phyloP scores from a whole-genome alignment of 129 eudicot genomes.

The Escallonia rubra region DNA sequence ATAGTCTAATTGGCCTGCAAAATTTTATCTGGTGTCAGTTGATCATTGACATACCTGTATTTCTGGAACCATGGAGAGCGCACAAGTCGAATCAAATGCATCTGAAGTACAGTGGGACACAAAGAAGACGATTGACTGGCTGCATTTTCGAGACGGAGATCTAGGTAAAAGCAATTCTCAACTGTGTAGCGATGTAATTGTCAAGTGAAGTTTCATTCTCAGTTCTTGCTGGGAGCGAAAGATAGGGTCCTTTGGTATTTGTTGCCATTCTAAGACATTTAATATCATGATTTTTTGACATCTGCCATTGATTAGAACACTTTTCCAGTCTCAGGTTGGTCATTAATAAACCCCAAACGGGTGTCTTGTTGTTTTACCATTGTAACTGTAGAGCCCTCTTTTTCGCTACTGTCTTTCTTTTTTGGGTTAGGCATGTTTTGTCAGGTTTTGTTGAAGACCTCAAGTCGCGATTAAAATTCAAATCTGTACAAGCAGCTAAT shows the following conservation, averaged over 20 bases:
- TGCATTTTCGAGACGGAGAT: conserved; percentile 14
- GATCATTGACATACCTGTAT: background rate
- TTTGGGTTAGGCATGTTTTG: background rate
- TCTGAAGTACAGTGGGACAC: background rate
- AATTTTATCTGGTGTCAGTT: background rate
- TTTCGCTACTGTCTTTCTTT: background rate
- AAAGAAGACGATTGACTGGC: background rate
- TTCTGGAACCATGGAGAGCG: conserved; percentile 4
- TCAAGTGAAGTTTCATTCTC: background rate
- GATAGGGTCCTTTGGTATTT: conserved; percentile 8
- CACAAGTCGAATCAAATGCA: conserved; percentile 5
- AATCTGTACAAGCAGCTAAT: conserved; percentile 19
- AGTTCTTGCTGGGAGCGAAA: background rate
- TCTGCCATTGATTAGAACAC: conserved; percentile 3
- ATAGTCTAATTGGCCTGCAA: conserved; percentile 48
- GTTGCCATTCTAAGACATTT: conserved; percentile 3
- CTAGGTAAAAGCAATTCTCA: conserved; percentile 9
- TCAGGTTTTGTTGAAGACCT: background rate
- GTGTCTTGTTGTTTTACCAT: background rate
- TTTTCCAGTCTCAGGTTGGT: conserved; percentile 12
- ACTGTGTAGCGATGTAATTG: conserved; percentile 18
- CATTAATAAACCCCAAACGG: background rate
- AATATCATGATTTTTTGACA: conserved; percentile 13
- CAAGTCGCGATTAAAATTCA: background rate
- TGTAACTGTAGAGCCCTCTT: background rate